phyloP scores from a whole-genome alignment of 352 stramenopile genomes.

The Phytophthora litchii region DNA sequence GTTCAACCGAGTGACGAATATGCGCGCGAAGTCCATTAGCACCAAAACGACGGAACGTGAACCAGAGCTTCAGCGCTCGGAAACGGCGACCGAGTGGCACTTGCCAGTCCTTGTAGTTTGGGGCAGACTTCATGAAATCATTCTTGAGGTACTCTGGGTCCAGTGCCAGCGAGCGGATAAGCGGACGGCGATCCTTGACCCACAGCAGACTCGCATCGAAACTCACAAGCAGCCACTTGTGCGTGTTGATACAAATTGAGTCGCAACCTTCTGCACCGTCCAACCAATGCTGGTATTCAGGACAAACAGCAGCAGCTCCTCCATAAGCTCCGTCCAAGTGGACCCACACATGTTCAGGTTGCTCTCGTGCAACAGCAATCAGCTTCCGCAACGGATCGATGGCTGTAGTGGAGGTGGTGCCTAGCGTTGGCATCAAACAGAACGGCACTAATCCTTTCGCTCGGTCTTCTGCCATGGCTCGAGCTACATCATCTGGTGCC shows the following conservation, averaged over 20 bases:
- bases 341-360: slow-evolving; percentile 56
- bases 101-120: slow-evolving; percentile 83
- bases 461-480: slow-evolving; percentile 58
- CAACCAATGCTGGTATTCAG: slow-evolving; percentile 58
- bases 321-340: slow-evolving; percentile 74
- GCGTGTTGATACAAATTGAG: slow-evolving; percentile 73
- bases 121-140: slow-evolving; percentile 57
- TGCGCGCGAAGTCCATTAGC: slow-evolving; percentile 55
- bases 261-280: slow-evolving; percentile 64
- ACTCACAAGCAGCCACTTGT: slow-evolving; percentile 80
- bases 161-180: slow-evolving; percentile 61
- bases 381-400: slow-evolving; percentile 59
- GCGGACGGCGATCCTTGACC: slow-evolving; percentile 58
- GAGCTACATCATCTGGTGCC: slow-evolving; percentile 48
- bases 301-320: slow-evolving; percentile 53
- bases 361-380: slow-evolving; percentile 41
- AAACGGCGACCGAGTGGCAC: slow-evolving; percentile 75
- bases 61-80: slow-evolving; percentile 74
- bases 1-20: slow-evolving; percentile 53
- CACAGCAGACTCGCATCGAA: slow-evolving; percentile 73
- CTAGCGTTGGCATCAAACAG: slow-evolving; percentile 63
- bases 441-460: slow-evolving; percentile 60
- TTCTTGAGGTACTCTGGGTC: slow-evolving; percentile 79
- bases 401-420: slow-evolving; percentile 65
- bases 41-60: slow-evolving; percentile 72